These are phyloP conservation scores for Solanum acaule DNA, from an alignment of 257 asterid genomes.

Conservation along the genomic window DNA sequence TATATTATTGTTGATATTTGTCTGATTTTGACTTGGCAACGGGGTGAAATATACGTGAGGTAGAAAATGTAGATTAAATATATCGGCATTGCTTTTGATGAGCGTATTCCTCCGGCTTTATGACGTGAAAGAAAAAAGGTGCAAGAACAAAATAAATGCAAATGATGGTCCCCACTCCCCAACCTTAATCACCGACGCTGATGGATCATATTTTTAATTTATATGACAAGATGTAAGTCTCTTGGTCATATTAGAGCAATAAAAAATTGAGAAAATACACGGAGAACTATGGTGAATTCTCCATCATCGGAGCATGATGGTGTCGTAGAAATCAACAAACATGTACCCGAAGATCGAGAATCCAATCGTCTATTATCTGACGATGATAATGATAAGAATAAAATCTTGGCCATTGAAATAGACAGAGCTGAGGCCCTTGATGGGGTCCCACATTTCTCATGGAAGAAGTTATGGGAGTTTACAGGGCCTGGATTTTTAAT, in stretches of 20 bases:
- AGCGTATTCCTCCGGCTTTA: background rate
- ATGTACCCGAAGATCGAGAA: background rate
- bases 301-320: background rate
- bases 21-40: background rate
- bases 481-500: slow-evolving; percentile 70
- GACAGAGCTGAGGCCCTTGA: slow-evolving; percentile 23
- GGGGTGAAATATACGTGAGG: too few species aligned
- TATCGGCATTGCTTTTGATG: too few species aligned
- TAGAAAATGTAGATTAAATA: too few species aligned
- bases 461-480: slow-evolving; percentile 68
- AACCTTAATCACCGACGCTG: background rate
- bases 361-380: slow-evolving; percentile 9
- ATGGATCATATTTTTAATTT: background rate
- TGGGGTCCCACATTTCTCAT: slow-evolving; percentile 47
- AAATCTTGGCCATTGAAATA: slow-evolving; percentile 28
- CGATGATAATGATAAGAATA: background rate
- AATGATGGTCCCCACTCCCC: background rate
- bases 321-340: background rate
- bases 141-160: background rate
- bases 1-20: background rate
- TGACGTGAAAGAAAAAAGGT: background rate
- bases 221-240: background rate
- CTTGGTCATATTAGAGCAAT: background rate
- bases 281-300: slow-evolving; percentile 1
- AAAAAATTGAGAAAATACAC: background rate